Percentiles rank a stretch among this genome's conserved stretches.
Evolutionary conservation across 148 eudicot species (phyloP).

Genomic region (Suaeda aralocaspica): DNA sequence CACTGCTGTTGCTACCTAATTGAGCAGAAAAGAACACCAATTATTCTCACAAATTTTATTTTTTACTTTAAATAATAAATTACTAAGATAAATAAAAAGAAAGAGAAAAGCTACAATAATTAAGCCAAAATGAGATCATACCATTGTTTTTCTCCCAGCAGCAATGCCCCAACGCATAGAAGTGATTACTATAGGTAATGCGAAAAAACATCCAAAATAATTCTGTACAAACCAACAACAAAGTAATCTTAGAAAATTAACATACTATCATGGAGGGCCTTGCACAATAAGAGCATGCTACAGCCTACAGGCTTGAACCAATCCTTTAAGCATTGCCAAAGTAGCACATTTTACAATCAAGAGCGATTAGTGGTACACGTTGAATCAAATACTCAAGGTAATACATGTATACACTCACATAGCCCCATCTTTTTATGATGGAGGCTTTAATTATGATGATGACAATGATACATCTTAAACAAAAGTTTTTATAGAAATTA

Average conservation of each 20-base stretch:
- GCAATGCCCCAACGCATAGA: conserved; percentile 92
- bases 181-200: conserved; percentile 86
- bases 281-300: neutral
- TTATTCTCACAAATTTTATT: neutral
- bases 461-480: too few species aligned
- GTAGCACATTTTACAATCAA: neutral
- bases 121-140: conserved; percentile 20
- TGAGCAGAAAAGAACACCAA: conserved; percentile 16
- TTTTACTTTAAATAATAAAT: neutral
- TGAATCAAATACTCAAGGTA: neutral
- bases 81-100: neutral
- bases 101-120: neutral
- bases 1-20: conserved; percentile 75
- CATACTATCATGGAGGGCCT: neutral
- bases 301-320: neutral
- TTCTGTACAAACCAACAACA: conserved; percentile 46
- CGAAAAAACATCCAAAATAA: conserved; percentile 88
- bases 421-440: too few species aligned
- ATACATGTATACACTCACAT: too few species aligned
- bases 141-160: conserved; percentile 97
- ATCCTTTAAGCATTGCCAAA: neutral
- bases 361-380: neutral
- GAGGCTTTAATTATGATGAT: too few species aligned
- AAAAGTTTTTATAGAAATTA: too few species aligned
- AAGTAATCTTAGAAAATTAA: neutral